Evolutionary conservation across 129 eudicot genomes (phyloP).

Genomic region (Centrapalus pauciflorus): DNA sequence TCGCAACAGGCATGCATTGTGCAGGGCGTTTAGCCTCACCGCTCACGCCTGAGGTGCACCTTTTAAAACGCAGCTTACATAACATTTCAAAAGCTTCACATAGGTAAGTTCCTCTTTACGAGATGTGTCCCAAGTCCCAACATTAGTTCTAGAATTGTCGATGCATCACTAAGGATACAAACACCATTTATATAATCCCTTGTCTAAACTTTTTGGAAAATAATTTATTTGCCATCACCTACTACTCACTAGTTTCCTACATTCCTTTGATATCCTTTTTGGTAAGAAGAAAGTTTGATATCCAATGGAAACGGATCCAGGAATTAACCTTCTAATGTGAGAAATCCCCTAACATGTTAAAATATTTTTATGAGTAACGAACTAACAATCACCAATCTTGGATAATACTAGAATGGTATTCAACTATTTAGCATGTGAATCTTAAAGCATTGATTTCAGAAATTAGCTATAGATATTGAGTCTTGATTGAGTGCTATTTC

Average conservation of each 20-base stretch:
- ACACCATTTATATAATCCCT: constrained; percentile 1
- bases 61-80: too few species aligned
- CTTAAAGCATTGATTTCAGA: neutral
- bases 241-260: neutral
- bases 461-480: neutral
- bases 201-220: neutral
- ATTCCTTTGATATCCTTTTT: constrained; percentile 10
- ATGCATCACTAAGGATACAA: constrained; percentile 4
- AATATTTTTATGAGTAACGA: too few species aligned
- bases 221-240: neutral
- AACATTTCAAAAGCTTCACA: neutral
- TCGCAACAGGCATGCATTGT: too few species aligned
- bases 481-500: neutral
- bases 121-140: neutral
- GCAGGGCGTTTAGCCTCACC: too few species aligned
- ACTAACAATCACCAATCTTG: neutral
- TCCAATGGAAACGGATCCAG: too few species aligned
- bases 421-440: too few species aligned
- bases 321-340: too few species aligned
- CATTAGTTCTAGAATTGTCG: neutral
- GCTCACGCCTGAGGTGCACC: too few species aligned
- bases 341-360: neutral
- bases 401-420: neutral
- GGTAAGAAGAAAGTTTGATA: too few species aligned
- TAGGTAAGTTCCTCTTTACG: neutral